phyloP scores from a whole-genome alignment of 2,329 filamentous ascomycete genomes.

The Microdochium bolleyi region DNA sequence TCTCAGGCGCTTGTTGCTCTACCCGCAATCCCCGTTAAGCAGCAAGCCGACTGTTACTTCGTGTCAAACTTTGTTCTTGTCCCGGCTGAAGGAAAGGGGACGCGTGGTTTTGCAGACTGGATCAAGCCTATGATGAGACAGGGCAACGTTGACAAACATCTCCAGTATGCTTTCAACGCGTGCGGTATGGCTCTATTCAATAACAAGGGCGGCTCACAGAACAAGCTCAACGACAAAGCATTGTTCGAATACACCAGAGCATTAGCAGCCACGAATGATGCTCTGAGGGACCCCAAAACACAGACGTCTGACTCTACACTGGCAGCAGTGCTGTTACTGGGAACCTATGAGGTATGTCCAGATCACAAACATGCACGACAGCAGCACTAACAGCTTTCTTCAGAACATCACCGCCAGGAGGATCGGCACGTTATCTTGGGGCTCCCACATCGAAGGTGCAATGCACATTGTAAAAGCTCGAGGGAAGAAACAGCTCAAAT shows the following conservation, averaged over 20 bases:
- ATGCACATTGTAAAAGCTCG: constrained; percentile 51
- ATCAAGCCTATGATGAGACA: constrained; percentile 45
- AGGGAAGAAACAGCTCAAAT: constrained; percentile 45
- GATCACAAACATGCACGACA: not conserved
- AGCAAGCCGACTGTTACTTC: constrained; percentile 52
- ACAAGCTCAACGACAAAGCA: constrained; percentile 29
- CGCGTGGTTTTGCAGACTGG: constrained; percentile 51
- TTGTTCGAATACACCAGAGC: constrained; percentile 47
- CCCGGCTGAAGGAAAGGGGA: constrained; percentile 36
- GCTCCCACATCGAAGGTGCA: constrained; percentile 57
- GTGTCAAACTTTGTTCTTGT: constrained; percentile 52
- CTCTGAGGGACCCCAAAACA: constrained; percentile 39
- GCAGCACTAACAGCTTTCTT: not conserved
- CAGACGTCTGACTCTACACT: constrained; percentile 49
- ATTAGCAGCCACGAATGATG: constrained; percentile 41
- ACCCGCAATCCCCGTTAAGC: constrained; percentile 36
- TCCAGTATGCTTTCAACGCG: constrained; percentile 50
- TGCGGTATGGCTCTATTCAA: constrained; percentile 50
- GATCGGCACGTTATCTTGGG: constrained; percentile 49
- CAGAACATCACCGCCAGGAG: constrained; percentile 46
- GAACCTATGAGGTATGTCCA: constrained; percentile 46
- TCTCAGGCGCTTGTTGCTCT: constrained; percentile 24
- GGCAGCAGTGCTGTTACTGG: constrained; percentile 50
- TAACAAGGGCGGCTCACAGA: constrained; percentile 34
- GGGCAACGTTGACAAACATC: constrained; percentile 28